Base-by-base conservation (phyloP, 176 grass and related monocot species). In the Neostapfia colusana region DNA sequence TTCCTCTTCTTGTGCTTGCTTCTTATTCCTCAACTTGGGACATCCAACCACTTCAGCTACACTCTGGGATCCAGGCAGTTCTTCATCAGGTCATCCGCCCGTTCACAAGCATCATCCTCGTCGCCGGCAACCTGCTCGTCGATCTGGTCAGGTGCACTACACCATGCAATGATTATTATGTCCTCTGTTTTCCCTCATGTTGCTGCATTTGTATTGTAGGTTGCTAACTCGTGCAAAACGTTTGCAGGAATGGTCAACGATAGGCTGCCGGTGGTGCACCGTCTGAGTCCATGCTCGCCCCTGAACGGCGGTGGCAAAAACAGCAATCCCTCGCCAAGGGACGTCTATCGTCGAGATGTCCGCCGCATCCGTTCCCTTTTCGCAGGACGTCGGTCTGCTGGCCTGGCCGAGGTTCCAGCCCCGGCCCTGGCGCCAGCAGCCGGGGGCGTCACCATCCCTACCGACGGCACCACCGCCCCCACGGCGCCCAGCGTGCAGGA, bases 401-500 rank as follows among this genome's bases (percentile, higher is more conserved):
- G 4, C 12, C 42, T 1, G 8, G 38, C 10, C 43, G 43, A 14
- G 11, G 11, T 8, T 0, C 5, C 7, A 21, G 50, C 50, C 42
- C 26, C 26, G 25, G 10, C 21, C 3, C 35, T 21, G 13, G 72
- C 39, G 56, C 39, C 53, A 4, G 11, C 36, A 0, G 26, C 73
- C 5, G 58, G 82, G 80, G 4, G 12, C 21, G 38, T 51, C 18
- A 54, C 50, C 7, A 4, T 54, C 18, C 50, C 50, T 20, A 14
- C 50, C 6, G 1, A 8, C 18, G 50, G 50, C 50, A 8, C 14
- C 20, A 6, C 50, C 20, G 50, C 3, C 7, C 18, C 50, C 50
- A 1, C 5, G 18, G 18, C 42, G 4, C 43, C 74, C 0, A 79
- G 83, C n/a, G 76, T 74, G 0, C 74, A 58, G 17, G 83, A 89